phyloP scores from a whole-genome alignment of 1,284 basidiomycete species.

The Ustilago curta region DNA sequence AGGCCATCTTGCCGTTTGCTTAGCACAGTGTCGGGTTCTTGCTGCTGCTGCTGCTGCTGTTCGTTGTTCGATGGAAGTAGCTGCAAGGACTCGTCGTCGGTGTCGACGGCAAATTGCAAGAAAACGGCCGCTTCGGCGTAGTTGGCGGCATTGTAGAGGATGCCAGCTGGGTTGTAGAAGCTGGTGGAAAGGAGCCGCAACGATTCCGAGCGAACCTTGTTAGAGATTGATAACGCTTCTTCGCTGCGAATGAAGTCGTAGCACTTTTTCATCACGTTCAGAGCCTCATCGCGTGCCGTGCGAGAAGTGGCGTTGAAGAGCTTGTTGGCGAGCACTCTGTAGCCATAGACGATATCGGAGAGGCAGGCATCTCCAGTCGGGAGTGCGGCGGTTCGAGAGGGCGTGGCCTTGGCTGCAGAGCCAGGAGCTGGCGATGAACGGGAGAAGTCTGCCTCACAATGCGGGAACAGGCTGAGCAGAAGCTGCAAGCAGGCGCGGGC shows the following conservation, averaged over 20 bases:
- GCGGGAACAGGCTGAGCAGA: conserved; percentile 17
- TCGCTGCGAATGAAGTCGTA: conserved; percentile 15
- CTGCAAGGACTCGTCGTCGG: conserved; percentile 34
- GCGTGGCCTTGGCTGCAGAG: conserved; percentile 5
- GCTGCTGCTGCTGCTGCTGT: conserved; percentile 18
- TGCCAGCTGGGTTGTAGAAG: conserved; percentile 70
- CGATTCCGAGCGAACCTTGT: conserved; percentile 25
- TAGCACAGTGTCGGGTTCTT: conserved; percentile 10
- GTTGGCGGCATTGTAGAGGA: conserved; percentile 67
- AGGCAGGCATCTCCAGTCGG: conserved; percentile 31
- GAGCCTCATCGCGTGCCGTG: conserved; percentile 21
- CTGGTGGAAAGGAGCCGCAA: conserved; percentile 59
- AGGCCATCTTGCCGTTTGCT: conserved; percentile 16
- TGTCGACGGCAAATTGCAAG: conserved; percentile 54
- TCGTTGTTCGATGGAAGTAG: neutral
- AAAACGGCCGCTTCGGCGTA: conserved; percentile 62
- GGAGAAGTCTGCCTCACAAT: neutral
- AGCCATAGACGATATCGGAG: conserved; percentile 37
- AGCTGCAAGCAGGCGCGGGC: conserved; percentile 39
- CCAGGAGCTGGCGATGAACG: neutral
- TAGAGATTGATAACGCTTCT: conserved; percentile 6
- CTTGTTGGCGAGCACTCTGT: conserved; percentile 43
- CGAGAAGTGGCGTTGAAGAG: conserved; percentile 30
- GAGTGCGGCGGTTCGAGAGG: conserved; percentile 15
- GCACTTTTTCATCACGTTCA: conserved; percentile 27